A percentile compares a stretch with the other conserved stretches of the same genome.
Conservation (phyloP, 2,329 filamentous ascomycete species). For the Penicillium sp. region DNA sequence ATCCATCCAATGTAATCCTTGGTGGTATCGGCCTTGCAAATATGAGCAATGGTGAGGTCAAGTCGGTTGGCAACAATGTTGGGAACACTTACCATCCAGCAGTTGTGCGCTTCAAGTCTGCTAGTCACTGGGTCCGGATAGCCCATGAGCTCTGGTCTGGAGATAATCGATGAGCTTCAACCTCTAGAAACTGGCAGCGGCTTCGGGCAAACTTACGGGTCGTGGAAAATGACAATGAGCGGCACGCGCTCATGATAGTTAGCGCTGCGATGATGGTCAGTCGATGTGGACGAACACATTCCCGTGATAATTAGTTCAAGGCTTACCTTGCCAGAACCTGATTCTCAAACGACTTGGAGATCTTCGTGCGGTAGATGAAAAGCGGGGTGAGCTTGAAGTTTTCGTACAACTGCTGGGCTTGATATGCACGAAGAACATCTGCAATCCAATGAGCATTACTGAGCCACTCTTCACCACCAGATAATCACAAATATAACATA, state of each 20-base stretch:
- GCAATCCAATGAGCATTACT: constrained; percentile 15
- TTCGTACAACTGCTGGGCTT: constrained; percentile 72
- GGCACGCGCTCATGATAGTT: constrained; percentile 70
- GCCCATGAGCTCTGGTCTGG: constrained; percentile 72
- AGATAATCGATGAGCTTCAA: constrained; percentile 19
- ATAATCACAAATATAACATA: constrained; percentile 33
- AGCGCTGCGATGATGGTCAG: constrained; percentile 52
- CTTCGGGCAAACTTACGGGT: constrained; percentile 67
- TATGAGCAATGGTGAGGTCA: constrained; percentile 35
- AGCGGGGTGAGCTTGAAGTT: constrained; percentile 80
- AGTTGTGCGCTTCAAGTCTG: constrained; percentile 79
- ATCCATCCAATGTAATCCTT: constrained; percentile 87
- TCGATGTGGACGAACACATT: background rate
- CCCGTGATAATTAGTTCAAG: background rate
- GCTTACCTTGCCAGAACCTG: constrained; percentile 79
- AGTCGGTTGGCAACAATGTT: constrained; percentile 18
- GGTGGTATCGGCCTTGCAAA: constrained; percentile 74
- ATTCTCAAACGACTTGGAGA: constrained; percentile 81
- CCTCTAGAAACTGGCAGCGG: background rate
- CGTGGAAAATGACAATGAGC: constrained; percentile 86
- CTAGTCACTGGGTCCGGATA: constrained; percentile 73
- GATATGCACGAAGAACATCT: constrained; percentile 79
- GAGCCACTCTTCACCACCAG: background rate
- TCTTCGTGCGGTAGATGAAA: constrained; percentile 74
- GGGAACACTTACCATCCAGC: constrained; percentile 74